These are phyloP conservation scores for Spathaspora gorwiae DNA, from an alignment of 805 yeast genomes.

Conservation along the genomic window DNA sequence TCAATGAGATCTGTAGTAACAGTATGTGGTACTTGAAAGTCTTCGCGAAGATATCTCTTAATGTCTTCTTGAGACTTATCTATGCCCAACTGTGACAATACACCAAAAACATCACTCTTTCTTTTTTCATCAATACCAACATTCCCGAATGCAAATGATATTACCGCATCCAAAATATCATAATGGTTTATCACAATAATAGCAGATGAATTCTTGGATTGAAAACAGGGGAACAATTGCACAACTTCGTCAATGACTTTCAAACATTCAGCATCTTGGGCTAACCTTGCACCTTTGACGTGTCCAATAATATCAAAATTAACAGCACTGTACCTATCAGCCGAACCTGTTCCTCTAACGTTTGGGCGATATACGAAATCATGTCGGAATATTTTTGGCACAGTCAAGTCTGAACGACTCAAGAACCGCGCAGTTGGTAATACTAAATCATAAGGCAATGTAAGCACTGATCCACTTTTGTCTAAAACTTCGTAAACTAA, in stretches of 20 bases:
- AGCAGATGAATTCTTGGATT: constrained; percentile 43
- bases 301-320: constrained; percentile 77
- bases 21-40: constrained; percentile 74
- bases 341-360: constrained; percentile 56
- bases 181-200: constrained; percentile 72
- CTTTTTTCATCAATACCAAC: constrained; percentile 55
- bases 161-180: constrained; percentile 67
- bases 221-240: constrained; percentile 61
- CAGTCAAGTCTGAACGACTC: constrained; percentile 52
- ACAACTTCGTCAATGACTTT: constrained; percentile 77
- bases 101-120: constrained; percentile 58
- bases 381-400: constrained; percentile 64
- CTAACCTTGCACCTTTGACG: constrained; percentile 39
- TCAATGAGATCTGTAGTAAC: constrained; percentile 74
- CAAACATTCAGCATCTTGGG: constrained; percentile 84
- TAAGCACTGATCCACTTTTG: constrained; percentile 80
- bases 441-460: constrained; percentile 84
- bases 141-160: constrained; percentile 68
- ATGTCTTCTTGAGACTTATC: constrained; percentile 62
- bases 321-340: constrained; percentile 72
- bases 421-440: constrained; percentile 84
- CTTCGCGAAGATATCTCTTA: constrained; percentile 36
- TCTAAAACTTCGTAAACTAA: constrained; percentile 79
- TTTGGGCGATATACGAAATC: constrained; percentile 78
- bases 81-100: constrained; percentile 73